Evolutionary conservation across 257 asterid species (phyloP).

Genomic region (Jacaranda mimosifolia): DNA sequence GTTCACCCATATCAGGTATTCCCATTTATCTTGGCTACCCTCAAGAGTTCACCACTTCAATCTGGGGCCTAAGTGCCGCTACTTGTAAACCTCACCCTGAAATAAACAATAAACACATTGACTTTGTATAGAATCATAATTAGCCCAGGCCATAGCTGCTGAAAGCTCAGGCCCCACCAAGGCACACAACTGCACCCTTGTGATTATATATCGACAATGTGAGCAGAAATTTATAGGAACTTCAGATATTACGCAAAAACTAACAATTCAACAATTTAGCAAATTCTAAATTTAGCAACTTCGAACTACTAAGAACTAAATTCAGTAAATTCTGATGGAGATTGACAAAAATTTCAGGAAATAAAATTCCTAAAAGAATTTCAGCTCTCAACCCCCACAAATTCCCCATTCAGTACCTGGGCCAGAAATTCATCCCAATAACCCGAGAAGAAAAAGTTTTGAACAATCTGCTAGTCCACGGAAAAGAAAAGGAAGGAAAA

Average conservation of each 20-base stretch:
- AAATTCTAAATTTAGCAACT: not conserved
- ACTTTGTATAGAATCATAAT: not conserved
- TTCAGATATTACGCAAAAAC: not conserved
- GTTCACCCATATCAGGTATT: conserved; percentile 58
- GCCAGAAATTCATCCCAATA: not conserved
- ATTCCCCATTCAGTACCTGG: not conserved
- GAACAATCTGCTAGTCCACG: too few species aligned
- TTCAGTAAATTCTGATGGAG: not conserved
- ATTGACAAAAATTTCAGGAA: not conserved
- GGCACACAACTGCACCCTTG: too few species aligned
- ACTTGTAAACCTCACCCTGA: conserved; percentile 35
- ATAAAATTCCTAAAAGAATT: not conserved
- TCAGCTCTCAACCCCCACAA: not conserved
- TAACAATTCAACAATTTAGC: not conserved
- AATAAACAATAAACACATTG: not conserved
- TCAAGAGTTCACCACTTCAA: conserved; percentile 35
- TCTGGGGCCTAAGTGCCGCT: not conserved
- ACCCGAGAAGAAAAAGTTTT: not conserved
- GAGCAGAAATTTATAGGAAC: not conserved
- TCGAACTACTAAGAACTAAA: not conserved
- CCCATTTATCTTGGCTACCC: conserved; percentile 52
- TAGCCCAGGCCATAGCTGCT: not conserved
- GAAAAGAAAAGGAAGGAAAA: too few species aligned
- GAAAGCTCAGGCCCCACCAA: not conserved
- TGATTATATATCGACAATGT: not conserved